Base-by-base conservation (phyloP, 768 basidiomycete genomes). In the Thelephora aurantiotincta region DNA sequence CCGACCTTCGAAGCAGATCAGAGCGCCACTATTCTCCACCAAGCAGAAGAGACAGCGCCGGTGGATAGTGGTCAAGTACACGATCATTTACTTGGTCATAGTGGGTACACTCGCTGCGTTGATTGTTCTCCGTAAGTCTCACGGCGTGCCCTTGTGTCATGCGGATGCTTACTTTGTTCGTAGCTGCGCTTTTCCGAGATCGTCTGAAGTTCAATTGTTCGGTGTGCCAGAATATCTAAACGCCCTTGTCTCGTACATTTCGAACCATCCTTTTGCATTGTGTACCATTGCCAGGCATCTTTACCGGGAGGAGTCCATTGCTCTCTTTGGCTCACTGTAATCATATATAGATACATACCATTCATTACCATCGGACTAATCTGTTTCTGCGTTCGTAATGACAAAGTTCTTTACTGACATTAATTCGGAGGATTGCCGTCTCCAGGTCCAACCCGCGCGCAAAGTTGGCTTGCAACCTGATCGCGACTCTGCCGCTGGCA, bases 21-120 rank as follows among this genome's bases (percentile, higher is more conserved):
- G 90, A 34, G 72, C 92, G 18, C 91, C 92, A 11, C 71, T 97
- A 49, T 97, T 91, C 73, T 91, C 88, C 11, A 87, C 86, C 47
- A 92, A 93, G 67, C 90, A 93, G 67, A 88, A 90, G 68, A 73
- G 85, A 54, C 87, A 91, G 60, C 75, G 93, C 48, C 70, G 93
- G 55, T 91, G 87, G 85, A 94, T 94, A 57, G 84, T 83, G 55
- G 53, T 87, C 60, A 91, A 88, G 63, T 93, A 93, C 63, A 82
- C 88, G 16, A 51, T 91, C 48, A 70, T 94, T 26, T 98, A 93
- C 66, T 58, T 82, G 48, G 48, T 85, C 44, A 73, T 93, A 61
- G 72, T 92, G 49, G 75, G 82, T 30, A 61, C 80, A 45, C 72
- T 96, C 49, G 83, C 84, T 35, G 82, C 91, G 18, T 69, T 97